These are phyloP conservation scores for Tulasnella sp. DNA, from an alignment of 768 basidiomycete species.

Conservation along the genomic window DNA sequence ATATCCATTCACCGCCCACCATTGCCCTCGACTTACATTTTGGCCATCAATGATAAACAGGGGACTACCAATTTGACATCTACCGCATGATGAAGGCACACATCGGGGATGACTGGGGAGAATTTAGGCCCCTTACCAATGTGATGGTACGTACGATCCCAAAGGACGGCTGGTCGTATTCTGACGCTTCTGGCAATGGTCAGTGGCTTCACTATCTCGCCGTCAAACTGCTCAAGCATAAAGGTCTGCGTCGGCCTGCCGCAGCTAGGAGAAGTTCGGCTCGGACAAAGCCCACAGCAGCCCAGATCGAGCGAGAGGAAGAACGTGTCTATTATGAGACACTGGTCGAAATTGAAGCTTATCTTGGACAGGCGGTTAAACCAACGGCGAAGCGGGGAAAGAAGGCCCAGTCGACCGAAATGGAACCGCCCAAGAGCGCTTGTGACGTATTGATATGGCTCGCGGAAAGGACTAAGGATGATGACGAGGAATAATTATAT, in stretches of 20 bases:
- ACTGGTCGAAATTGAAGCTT: constrained; percentile 31
- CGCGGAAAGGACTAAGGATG: constrained; percentile 15
- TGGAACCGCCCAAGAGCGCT: constrained; percentile 11
- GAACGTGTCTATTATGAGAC: constrained; percentile 30
- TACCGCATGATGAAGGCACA: constrained; percentile 84
- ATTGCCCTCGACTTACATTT: neutral
- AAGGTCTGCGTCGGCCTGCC: constrained; percentile 38
- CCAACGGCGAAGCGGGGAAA: constrained; percentile 16
- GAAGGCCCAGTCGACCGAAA: neutral
- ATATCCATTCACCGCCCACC: neutral
- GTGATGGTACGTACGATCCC: constrained; percentile 67
- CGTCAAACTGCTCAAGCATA: constrained; percentile 42
- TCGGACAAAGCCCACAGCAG: neutral
- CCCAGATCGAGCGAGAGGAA: constrained; percentile 23
- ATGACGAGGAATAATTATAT: neutral
- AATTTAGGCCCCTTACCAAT: constrained; percentile 81
- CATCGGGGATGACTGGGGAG: constrained; percentile 68
- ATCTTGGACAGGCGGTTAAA: constrained; percentile 33
- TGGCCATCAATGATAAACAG: constrained; percentile 39
- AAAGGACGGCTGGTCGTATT: neutral
- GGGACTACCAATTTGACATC: constrained; percentile 92
- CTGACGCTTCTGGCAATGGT: neutral
- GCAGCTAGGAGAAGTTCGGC: constrained; percentile 16
- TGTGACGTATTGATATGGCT: constrained; percentile 32
- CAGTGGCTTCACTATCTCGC: constrained; percentile 51